Percentiles rank a stretch among this genome's conserved stretches.
phyloP scores from a whole-genome alignment of 345 rosid species.

The Populus ilicifolia region DNA sequence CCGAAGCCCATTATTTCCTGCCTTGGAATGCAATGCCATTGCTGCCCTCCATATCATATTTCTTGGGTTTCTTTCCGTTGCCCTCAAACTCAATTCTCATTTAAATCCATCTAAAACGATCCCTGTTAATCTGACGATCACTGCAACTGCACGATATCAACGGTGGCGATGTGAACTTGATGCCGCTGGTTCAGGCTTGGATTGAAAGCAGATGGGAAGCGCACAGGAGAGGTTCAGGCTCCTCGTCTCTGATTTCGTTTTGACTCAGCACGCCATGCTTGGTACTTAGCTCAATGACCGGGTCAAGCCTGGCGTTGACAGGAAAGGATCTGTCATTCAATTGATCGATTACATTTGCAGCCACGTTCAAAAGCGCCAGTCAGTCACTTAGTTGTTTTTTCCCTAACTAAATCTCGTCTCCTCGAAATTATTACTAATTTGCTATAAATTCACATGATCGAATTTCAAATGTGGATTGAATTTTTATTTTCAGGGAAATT shows the following conservation, averaged over 20 bases:
- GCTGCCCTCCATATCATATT: background rate
- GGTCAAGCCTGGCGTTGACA: slow-evolving; percentile 52
- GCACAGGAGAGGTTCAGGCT: slow-evolving; percentile 73
- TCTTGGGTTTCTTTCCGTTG: background rate
- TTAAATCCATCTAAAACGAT: slow-evolving; percentile 21
- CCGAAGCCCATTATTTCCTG: background rate
- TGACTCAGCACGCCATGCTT: slow-evolving; percentile 73
- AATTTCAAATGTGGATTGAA: background rate
- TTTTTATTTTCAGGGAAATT: background rate
- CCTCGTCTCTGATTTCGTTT: slow-evolving; percentile 58
- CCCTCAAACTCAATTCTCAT: background rate
- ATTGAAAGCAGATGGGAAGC: slow-evolving; percentile 55
- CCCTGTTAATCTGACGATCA: slow-evolving; percentile 71
- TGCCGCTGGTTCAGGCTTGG: slow-evolving; percentile 80
- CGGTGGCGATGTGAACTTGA: slow-evolving; percentile 69
- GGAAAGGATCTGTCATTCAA: slow-evolving; percentile 80
- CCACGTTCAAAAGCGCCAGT: slow-evolving; percentile 64
- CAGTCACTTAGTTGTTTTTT: slow-evolving; percentile 3
- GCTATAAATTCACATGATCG: background rate
- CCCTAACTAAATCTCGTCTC: background rate
- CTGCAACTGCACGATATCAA: slow-evolving; percentile 56
- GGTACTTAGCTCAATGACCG: slow-evolving; percentile 78
- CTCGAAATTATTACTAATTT: background rate
- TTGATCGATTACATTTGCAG: slow-evolving; percentile 82
- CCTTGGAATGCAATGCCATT: background rate